phyloP scores from a whole-genome alignment of 2,329 filamentous ascomycete genomes.

The Fusarium sacchari region DNA sequence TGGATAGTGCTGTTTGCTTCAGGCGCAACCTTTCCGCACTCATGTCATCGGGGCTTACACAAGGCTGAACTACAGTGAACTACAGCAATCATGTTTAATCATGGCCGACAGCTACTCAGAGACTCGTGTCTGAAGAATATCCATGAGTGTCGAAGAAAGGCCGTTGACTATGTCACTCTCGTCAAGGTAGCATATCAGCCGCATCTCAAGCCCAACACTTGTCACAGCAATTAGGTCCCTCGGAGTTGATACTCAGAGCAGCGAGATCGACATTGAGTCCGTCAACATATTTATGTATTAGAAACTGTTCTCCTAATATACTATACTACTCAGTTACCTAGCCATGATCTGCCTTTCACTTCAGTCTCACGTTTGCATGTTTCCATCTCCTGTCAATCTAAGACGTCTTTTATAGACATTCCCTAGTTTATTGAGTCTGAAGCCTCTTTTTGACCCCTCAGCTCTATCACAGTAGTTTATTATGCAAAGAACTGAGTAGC shows the following conservation, averaged over 20 bases:
- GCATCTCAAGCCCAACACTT: neutral
- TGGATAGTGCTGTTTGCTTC: neutral
- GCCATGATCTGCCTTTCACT: neutral
- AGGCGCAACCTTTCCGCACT: neutral
- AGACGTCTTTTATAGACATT: fast-evolving
- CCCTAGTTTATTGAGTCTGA: too few species aligned
- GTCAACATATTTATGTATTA: neutral
- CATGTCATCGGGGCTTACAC: neutral
- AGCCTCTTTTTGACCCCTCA: too few species aligned
- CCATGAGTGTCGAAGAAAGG: too few species aligned
- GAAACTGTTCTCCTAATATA: neutral
- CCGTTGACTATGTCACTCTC: neutral
- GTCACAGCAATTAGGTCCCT: fast-evolving
- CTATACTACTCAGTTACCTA: fast-evolving
- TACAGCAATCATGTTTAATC: neutral
- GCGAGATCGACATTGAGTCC: fast-evolving
- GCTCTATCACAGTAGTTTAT: too few species aligned
- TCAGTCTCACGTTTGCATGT: neutral
- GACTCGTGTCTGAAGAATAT: neutral
- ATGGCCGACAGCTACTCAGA: neutral
- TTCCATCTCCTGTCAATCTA: too few species aligned
- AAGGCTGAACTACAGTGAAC: neutral
- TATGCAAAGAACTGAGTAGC: neutral
- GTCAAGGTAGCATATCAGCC: neutral
- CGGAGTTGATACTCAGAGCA: fast-evolving